A percentile compares a stretch with the other conserved stretches of the same genome.
These are phyloP conservation scores for Annulohypoxylon truncatum DNA, from an alignment of 2,329 filamentous ascomycete genomes.

Conservation along the genomic window DNA sequence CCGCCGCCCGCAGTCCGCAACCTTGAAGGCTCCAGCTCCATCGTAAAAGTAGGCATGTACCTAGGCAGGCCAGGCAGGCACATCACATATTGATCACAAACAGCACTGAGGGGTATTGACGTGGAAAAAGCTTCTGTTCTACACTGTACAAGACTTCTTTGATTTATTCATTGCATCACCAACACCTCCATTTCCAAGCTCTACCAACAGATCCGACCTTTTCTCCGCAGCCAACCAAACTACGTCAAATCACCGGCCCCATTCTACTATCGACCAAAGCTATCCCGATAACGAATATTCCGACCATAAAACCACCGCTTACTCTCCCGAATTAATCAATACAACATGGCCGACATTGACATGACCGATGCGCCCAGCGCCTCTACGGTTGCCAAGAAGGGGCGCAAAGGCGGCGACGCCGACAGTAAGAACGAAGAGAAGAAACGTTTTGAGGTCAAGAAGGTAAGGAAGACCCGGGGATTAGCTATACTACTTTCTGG, in stretches of 20 bases:
- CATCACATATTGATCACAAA: not conserved
- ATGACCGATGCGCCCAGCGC: conserved; percentile 86
- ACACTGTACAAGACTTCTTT: not conserved
- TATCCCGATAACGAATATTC: conserved; percentile 14
- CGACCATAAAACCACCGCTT: not conserved
- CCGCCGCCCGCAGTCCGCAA: conserved; percentile 1
- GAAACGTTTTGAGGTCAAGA: conserved; percentile 99
- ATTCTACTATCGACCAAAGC: not conserved
- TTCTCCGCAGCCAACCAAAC: not conserved
- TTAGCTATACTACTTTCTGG: not conserved
- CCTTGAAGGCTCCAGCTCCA: conserved; percentile 17
- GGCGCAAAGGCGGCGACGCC: conserved; percentile 56
- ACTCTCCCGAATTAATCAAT: not conserved
- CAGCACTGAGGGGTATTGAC: not conserved
- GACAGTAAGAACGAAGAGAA: conserved; percentile 75
- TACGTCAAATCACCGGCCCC: not conserved
- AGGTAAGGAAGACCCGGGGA: conserved; percentile 68
- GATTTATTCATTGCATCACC: not conserved
- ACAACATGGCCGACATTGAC: conserved; percentile 91
- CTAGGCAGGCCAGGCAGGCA: not conserved
- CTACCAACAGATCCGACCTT: not conserved
- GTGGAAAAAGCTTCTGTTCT: not conserved
- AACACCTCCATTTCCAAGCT: not conserved
- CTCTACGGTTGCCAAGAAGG: conserved; percentile 65
- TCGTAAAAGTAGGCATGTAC: not conserved